A percentile compares a stretch with the other conserved stretches of the same genome.
These are phyloP conservation scores for Epichloe scottii DNA, from an alignment of 2,329 filamentous ascomycete genomes.

Conservation along the genomic window DNA sequence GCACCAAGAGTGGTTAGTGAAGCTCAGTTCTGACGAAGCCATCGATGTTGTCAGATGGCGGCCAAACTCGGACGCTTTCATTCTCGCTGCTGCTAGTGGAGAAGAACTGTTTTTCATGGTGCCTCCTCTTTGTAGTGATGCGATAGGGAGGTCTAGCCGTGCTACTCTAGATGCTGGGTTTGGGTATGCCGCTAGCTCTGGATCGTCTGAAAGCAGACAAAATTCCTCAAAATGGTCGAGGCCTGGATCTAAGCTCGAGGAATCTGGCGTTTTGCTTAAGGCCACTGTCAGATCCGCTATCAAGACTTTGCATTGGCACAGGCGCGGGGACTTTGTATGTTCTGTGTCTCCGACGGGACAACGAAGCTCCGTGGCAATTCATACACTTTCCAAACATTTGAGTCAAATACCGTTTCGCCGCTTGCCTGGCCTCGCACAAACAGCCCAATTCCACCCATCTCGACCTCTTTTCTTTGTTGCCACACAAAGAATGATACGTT, in stretches of 20 bases:
- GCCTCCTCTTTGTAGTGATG: constrained; percentile 60
- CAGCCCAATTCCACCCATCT: constrained; percentile 87
- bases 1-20: constrained; percentile 75
- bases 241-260: constrained; percentile 60
- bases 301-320: constrained; percentile 88
- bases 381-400: constrained; percentile 87
- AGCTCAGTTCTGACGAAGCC: constrained; percentile 63
- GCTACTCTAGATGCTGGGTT: constrained; percentile 80
- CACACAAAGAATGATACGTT: constrained; percentile 83
- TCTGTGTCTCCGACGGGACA: constrained; percentile 76
- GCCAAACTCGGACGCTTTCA: constrained; percentile 64
- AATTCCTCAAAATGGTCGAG: constrained; percentile 73
- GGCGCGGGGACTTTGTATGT: constrained; percentile 85
- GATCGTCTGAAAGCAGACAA: constrained; percentile 48
- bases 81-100: constrained; percentile 73
- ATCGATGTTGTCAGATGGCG: constrained; percentile 86
- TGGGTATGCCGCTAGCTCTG: constrained; percentile 68
- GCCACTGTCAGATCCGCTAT: constrained; percentile 68
- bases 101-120: constrained; percentile 80
- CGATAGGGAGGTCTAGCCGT: constrained; percentile 60
- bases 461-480: constrained; percentile 92
- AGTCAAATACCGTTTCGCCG: constrained; percentile 88
- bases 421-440: constrained; percentile 64
- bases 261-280: constrained; percentile 67
- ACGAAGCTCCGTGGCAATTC: constrained; percentile 75